Evolutionary conservation across 495 filamentous ascomycete genomes (phyloP).

Genomic region (Oidiodendron maius): DNA sequence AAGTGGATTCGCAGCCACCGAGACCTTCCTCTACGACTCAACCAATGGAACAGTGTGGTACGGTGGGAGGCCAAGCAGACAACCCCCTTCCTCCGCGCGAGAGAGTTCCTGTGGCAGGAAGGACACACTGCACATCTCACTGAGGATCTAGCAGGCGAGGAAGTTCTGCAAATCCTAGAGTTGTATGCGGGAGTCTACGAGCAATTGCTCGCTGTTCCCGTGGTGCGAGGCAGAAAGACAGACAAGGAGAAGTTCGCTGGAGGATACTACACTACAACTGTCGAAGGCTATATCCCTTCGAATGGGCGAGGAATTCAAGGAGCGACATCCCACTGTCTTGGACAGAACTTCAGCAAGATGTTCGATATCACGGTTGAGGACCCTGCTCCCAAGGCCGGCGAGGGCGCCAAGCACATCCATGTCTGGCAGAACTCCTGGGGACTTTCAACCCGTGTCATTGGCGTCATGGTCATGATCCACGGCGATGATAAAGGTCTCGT

Average conservation of each 20-base stretch:
- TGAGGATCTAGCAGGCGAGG: conserved; percentile 65
- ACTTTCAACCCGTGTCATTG: conserved; percentile 88
- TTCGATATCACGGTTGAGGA: conserved; percentile 96
- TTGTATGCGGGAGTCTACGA: conserved; percentile 85
- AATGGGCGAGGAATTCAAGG: conserved; percentile 97
- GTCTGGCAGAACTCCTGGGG: conserved; percentile 99
- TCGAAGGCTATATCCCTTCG: conserved; percentile 90
- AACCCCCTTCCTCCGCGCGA: conserved; percentile 84
- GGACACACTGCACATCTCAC: conserved; percentile 94
- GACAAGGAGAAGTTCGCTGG: conserved; percentile 97
- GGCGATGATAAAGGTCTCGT: conserved; percentile 91
- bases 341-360: conserved; percentile 98
- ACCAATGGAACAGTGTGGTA: conserved; percentile 98
- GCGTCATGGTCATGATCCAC: conserved; percentile 98
- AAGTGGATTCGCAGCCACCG: conserved; percentile 95
- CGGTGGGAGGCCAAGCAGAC: conserved; percentile 99
- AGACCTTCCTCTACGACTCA: conserved; percentile 85
- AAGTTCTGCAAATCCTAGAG: conserved; percentile 91
- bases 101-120: conserved; percentile 98
- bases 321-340: conserved; percentile 87
- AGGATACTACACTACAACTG: conserved; percentile 89
- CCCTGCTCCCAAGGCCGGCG: conserved; percentile 68
- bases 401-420: conserved; percentile 61
- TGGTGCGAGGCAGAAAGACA: conserved; percentile 84
- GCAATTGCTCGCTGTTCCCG: conserved; percentile 87